phyloP scores from a whole-genome alignment of 768 basidiomycete species.

The Pisolithus marmoratus region DNA sequence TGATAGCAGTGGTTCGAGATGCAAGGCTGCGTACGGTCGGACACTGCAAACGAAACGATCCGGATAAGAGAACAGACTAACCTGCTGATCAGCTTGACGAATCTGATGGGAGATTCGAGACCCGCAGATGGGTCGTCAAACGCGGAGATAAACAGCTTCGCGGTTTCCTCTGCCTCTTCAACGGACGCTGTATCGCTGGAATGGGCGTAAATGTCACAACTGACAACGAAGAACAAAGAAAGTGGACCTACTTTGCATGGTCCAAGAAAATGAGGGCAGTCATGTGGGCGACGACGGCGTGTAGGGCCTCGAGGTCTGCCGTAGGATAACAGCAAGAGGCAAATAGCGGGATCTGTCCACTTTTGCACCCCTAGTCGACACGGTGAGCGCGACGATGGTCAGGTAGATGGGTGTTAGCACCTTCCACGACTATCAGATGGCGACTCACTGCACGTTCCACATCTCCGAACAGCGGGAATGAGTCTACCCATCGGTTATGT shows the following conservation, averaged over 20 bases:
- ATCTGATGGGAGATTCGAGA: slow-evolving; percentile 5
- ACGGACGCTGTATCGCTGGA: slow-evolving; percentile 1
- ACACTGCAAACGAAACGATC: neutral
- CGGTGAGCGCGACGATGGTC: neutral
- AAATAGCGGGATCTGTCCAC: slow-evolving; percentile 17
- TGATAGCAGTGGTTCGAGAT: neutral
- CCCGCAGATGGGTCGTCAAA: neutral
- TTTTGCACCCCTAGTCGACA: slow-evolving; percentile 15
- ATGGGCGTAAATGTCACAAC: neutral
- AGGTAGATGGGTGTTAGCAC: neutral
- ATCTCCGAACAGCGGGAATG: slow-evolving; percentile 10
- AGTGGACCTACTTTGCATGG: slow-evolving; percentile 10
- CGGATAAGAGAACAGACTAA: neutral
- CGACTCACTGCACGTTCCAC: slow-evolving; percentile 12
- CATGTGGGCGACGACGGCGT: slow-evolving; percentile 14
- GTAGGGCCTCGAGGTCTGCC: slow-evolving; percentile 11
- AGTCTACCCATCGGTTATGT: slow-evolving; percentile 15
- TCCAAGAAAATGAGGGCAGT: slow-evolving; percentile 19
- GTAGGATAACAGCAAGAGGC: slow-evolving; percentile 14
- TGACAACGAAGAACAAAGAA: neutral
- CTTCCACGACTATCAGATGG: neutral
- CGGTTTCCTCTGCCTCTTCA: neutral
- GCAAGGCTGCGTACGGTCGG: neutral
- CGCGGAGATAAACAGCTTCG: neutral
- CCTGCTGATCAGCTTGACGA: slow-evolving; percentile 13